Conservation (phyloP, 805 yeast species). For the Yarrowia bubula region DNA sequence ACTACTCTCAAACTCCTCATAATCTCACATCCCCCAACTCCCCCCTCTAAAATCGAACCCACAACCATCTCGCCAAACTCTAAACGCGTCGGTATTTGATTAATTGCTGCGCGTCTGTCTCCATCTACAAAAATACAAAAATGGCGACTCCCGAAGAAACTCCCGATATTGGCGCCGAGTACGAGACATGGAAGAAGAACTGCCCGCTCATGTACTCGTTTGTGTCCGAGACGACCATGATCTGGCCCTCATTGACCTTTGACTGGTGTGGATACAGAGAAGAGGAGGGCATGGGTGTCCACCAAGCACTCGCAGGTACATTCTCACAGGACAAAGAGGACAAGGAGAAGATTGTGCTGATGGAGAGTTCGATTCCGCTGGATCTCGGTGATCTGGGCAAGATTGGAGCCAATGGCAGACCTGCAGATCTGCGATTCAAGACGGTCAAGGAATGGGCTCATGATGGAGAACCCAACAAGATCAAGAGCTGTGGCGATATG, state of each 20-base stretch:
- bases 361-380: background rate
- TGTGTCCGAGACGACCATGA: constrained; percentile 51
- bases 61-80: background rate
- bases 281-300: background rate
- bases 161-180: constrained; percentile 38
- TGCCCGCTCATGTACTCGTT: constrained; percentile 58
- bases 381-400: background rate
- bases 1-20: too few species aligned
- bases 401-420: background rate
- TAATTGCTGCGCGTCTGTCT: constrained; percentile 1
- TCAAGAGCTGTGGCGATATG: constrained; percentile 48
- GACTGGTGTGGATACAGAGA: constrained; percentile 45
- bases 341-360: background rate
- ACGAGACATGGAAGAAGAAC: constrained; percentile 64
- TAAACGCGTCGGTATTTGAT: background rate
- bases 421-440: constrained; percentile 1
- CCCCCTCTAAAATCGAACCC: background rate
- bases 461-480: constrained; percentile 64
- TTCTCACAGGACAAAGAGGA: constrained; percentile 35
- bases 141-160: background rate
- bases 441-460: constrained; percentile 55
- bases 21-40: too few species aligned
- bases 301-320: constrained; percentile 52
- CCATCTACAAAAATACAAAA: background rate
- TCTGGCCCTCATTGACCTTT: constrained; percentile 61